Percentiles rank a stretch among this genome's conserved stretches.
Conservation (phyloP, 73 alveolate genomes). For the Tetrahymena elliotti region DNA sequence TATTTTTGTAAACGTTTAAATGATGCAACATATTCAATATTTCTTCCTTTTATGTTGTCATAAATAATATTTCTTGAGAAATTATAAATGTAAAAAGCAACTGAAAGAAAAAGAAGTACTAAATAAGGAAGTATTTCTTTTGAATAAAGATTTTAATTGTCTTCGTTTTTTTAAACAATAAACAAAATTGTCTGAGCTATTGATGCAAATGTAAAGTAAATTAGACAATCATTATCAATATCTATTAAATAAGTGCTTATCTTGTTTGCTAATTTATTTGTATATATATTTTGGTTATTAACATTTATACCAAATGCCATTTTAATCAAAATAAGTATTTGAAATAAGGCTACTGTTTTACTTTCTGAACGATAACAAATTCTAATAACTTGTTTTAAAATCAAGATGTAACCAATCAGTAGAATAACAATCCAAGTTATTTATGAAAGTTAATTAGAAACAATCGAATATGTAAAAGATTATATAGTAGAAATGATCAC, state of each 20-base stretch:
- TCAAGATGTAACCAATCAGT: not conserved
- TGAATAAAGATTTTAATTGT: not conserved
- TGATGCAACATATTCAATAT: not conserved
- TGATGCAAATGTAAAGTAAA: not conserved
- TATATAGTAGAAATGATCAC: not conserved
- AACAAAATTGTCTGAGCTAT: not conserved
- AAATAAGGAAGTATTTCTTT: not conserved
- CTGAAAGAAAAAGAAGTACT: not conserved
- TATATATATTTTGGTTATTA: no score
- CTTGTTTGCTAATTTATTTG: not conserved
- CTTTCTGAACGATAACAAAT: not conserved
- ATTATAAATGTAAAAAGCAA: no score
- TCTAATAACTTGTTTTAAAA: not conserved
- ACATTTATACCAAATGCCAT: not conserved
- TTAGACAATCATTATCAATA: not conserved
- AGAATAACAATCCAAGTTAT: not conserved
- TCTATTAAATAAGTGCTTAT: not conserved
- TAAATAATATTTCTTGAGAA: not conserved
- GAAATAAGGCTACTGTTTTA: not conserved
- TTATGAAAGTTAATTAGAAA: not conserved
- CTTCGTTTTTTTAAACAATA: no score
- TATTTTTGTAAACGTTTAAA: no score
- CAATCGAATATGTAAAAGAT: not conserved
- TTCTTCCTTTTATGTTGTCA: not conserved
- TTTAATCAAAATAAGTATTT: no score